Conservation (phyloP, 2,329 filamentous ascomycete species). For the Calonectria crousiana region DNA sequence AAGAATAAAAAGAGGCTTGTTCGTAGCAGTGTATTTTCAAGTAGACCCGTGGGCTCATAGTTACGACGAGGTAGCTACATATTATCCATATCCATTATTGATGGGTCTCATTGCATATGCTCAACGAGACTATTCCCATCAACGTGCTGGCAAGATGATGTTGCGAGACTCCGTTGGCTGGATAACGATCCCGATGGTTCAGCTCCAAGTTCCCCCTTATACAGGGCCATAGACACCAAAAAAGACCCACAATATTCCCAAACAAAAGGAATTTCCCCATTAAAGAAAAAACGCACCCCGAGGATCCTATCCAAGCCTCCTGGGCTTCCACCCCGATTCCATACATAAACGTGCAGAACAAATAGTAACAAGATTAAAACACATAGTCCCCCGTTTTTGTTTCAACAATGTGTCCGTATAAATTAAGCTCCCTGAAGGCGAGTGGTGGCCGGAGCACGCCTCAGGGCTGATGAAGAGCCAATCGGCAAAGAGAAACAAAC, state of each 20-base stretch:
- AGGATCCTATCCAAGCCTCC: conserved; percentile 48
- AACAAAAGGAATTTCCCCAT: conserved; percentile 35
- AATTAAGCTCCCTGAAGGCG: conserved; percentile 45
- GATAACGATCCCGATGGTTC: conserved; percentile 19
- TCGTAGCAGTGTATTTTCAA: conserved; percentile 26
- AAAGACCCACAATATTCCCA: conserved; percentile 22
- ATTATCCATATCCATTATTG: conserved; percentile 25
- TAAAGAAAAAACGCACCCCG: conserved; percentile 38
- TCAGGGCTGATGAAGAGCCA: conserved; percentile 39
- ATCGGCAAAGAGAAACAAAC: conserved; percentile 33
- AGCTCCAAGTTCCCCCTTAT: conserved; percentile 18
- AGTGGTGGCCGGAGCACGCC: conserved; percentile 41
- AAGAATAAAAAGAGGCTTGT: background rate
- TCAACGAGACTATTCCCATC: conserved; percentile 17
- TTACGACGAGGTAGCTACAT: conserved; percentile 23
- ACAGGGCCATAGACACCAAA: conserved; percentile 20
- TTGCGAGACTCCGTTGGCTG: conserved; percentile 6
- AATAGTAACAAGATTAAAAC: conserved; percentile 42
- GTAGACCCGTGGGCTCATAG: conserved; percentile 25
- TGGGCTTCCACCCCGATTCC: conserved; percentile 47
- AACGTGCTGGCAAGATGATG: background rate
- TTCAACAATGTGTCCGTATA: conserved; percentile 45
- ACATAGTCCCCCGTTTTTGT: conserved; percentile 37
- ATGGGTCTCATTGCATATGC: conserved; percentile 22
- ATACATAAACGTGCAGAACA: conserved; percentile 37